These are phyloP conservation scores for Magnolia sinica DNA, from an alignment of 164 flowering plant species.

Conservation along the genomic window DNA sequence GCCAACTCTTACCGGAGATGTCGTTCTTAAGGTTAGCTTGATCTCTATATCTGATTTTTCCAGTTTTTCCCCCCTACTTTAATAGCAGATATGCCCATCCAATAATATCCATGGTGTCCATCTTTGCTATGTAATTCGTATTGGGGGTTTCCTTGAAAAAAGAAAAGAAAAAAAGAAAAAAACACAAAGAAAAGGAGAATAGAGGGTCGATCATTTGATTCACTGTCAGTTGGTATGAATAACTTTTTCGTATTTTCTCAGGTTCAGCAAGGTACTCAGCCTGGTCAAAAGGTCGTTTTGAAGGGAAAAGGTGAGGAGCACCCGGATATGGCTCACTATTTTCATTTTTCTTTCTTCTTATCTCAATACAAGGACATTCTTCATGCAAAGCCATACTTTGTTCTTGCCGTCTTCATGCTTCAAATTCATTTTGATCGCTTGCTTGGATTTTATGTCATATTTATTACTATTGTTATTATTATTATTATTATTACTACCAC, in stretches of 20 bases:
- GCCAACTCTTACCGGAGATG: conserved; percentile 94
- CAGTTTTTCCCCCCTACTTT: not conserved
- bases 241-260: conserved; percentile 28
- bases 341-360: not conserved
- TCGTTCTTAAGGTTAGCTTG: conserved; percentile 74
- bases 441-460: too few species aligned
- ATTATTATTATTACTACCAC: too few species aligned
- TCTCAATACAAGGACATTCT: not conserved
- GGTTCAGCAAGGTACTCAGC: conserved; percentile 95
- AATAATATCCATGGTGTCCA: too few species aligned
- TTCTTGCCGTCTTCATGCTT: not conserved
- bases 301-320: conserved; percentile 69
- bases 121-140: too few species aligned
- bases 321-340: not conserved
- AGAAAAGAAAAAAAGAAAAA: too few species aligned
- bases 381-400: not conserved
- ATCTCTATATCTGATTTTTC: not conserved
- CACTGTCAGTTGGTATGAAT: not conserved
- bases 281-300: conserved; percentile 92
- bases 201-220: not conserved
- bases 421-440: too few species aligned
- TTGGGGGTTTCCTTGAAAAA: too few species aligned
- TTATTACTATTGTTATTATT: too few species aligned
- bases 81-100: not conserved
- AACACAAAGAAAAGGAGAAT: too few species aligned